Evolutionary conservation across 2,329 filamentous ascomycete species (phyloP).

Genomic region (Microcyclospora tardicrescens): DNA sequence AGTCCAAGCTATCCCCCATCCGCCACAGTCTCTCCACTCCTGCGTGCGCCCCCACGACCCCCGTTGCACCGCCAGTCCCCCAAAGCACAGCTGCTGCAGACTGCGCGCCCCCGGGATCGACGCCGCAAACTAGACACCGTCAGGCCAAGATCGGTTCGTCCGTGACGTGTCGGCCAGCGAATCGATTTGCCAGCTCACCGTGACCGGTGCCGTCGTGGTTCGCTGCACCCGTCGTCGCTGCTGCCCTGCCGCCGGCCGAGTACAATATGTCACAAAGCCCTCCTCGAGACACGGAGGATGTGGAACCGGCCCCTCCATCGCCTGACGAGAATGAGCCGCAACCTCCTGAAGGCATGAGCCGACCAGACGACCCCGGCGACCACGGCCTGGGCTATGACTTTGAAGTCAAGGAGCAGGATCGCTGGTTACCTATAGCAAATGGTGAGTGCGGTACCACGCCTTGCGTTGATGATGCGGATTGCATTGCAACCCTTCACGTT

Average conservation of each 20-base stretch:
- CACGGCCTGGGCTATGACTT: slow-evolving; percentile 84
- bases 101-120: no score
- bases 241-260: slow-evolving; percentile 21
- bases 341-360: slow-evolving; percentile 44
- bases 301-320: slow-evolving; percentile 62
- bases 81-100: not conserved
- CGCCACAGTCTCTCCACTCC: not conserved
- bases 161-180: slow-evolving; percentile 20
- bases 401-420: slow-evolving; percentile 98
- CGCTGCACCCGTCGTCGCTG: slow-evolving; percentile 6
- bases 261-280: slow-evolving; percentile 68
- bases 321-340: slow-evolving; percentile 75
- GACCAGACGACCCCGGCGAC: slow-evolving; percentile 45
- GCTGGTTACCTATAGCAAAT: slow-evolving; percentile 99
- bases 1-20: not conserved
- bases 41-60: not conserved
- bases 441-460: slow-evolving; percentile 52
- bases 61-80: not conserved
- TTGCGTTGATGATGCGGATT: slow-evolving; percentile 4
- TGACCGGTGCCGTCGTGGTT: slow-evolving; percentile 7
- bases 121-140: no score
- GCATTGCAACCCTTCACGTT: slow-evolving; percentile 5
- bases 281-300: slow-evolving; percentile 74
- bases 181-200: slow-evolving; percentile 13
- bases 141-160: slow-evolving; percentile 1